phyloP scores from a whole-genome alignment of 148 eudicot genomes.

The Rhododendron griersonianum region DNA sequence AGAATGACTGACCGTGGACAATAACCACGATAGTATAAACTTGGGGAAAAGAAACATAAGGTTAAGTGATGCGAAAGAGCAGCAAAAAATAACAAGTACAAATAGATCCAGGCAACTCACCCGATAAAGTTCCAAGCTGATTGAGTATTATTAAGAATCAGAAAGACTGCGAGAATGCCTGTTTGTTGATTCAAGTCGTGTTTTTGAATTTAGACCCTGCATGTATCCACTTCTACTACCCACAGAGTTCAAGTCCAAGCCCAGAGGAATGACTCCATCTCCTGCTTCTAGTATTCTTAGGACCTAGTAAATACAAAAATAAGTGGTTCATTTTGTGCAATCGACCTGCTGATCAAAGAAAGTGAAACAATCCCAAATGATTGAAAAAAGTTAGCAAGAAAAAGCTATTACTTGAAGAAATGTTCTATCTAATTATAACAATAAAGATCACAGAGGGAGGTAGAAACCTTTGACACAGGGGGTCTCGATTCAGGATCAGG shows the following conservation, averaged over 20 bases:
- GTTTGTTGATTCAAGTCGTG: slow-evolving; percentile 31
- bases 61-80: not conserved
- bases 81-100: not conserved
- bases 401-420: not conserved
- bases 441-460: not conserved
- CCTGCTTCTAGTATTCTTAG: slow-evolving; percentile 70
- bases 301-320: slow-evolving; percentile 30
- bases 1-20: not conserved
- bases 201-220: slow-evolving; percentile 33
- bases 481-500: slow-evolving; percentile 83
- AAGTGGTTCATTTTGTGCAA: not conserved
- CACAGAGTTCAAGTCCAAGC: slow-evolving; percentile 45
- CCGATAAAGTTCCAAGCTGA: not conserved
- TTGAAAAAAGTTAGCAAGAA: not conserved
- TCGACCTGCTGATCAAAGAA: not conserved
- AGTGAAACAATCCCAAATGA: not conserved
- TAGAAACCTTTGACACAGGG: slow-evolving; percentile 79
- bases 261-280: slow-evolving; percentile 38
- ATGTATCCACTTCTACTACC: slow-evolving; percentile 56
- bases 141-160: slow-evolving; percentile 21
- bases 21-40: not conserved
- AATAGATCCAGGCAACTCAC: not conserved
- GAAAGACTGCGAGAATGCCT: slow-evolving; percentile 58
- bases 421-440: not conserved
- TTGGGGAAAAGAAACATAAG: not conserved